These are phyloP conservation scores for Umbellularia californica DNA, from an alignment of 164 flowering plant genomes.

Conservation along the genomic window DNA sequence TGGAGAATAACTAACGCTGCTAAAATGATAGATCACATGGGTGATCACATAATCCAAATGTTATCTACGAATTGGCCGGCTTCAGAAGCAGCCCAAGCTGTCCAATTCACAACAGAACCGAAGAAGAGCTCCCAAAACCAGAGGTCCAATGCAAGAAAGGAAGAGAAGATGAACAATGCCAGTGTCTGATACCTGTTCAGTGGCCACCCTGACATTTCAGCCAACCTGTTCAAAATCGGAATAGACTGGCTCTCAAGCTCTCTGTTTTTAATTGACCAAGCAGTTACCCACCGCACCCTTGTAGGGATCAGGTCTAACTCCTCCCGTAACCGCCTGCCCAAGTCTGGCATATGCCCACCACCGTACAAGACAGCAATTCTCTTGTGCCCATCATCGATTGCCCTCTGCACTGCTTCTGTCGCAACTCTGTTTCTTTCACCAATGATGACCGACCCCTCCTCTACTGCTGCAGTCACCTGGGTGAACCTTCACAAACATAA, in stretches of 20 bases:
- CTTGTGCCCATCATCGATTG: conserved; percentile 63
- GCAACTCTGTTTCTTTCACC: conserved; percentile 95
- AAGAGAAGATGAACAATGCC: conserved; percentile 75
- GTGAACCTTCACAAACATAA: conserved; percentile 53
- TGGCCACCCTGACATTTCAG: conserved; percentile 80
- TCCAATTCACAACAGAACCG: conserved; percentile 55
- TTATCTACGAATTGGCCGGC: conserved; percentile 33
- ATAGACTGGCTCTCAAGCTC: conserved; percentile 44
- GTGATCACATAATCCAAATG: conserved; percentile 12
- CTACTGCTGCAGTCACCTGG: conserved; percentile 60
- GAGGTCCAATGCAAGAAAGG: conserved; percentile 82
- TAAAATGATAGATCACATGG: not conserved
- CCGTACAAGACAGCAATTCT: conserved; percentile 85
- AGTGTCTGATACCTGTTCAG: conserved; percentile 84
- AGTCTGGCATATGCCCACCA: conserved; percentile 99
- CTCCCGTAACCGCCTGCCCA: conserved; percentile 79
- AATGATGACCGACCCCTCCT: conserved; percentile 82
- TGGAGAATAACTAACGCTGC: not conserved
- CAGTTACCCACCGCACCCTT: conserved; percentile 76
- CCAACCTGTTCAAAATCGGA: conserved; percentile 67
- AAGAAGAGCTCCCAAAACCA: conserved; percentile 96
- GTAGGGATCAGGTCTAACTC: conserved; percentile 77
- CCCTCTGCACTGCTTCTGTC: conserved; percentile 52
- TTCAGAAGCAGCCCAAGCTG: conserved; percentile 45
- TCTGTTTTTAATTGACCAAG: conserved; percentile 82